Percentiles rank a stretch among this genome's conserved stretches.
phyloP scores from a whole-genome alignment of 1,139 yeast species.

The Yamadazyma atmosphaerica region DNA sequence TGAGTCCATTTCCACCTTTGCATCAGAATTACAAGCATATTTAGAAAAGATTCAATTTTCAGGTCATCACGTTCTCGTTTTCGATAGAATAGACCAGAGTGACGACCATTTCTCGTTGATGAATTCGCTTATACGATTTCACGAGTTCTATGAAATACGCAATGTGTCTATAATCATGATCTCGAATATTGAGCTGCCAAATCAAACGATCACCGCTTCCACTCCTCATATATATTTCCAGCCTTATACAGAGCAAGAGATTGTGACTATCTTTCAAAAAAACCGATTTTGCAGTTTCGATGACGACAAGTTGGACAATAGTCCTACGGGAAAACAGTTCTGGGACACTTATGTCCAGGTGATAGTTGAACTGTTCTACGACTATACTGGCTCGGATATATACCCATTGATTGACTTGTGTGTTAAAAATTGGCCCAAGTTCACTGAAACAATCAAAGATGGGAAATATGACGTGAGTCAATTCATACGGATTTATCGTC shows the following conservation, averaged over 20 bases:
- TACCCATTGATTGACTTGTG: constrained; percentile 43
- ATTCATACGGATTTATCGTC: constrained; percentile 49
- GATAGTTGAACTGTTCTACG: constrained; percentile 51
- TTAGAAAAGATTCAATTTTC: constrained; percentile 28
- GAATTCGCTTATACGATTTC: constrained; percentile 47
- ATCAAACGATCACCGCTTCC: constrained; percentile 43
- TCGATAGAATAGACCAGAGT: constrained; percentile 59
- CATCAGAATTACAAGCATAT: constrained; percentile 40
- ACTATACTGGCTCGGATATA: constrained; percentile 57
- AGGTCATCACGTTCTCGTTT: constrained; percentile 52
- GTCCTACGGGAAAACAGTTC: constrained; percentile 27
- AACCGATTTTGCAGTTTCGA: constrained; percentile 29
- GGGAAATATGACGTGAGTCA: constrained; percentile 36
- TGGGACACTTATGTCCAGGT: constrained; percentile 52
- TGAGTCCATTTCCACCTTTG: constrained; percentile 51
- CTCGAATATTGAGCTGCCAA: constrained; percentile 46
- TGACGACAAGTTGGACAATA: constrained; percentile 23
- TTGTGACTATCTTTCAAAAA: constrained; percentile 33
- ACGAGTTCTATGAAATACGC: constrained; percentile 38
- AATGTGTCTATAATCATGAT: constrained; percentile 35
- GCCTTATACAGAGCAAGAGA: constrained; percentile 45
- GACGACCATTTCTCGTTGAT: constrained; percentile 49
- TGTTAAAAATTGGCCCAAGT: constrained; percentile 50
- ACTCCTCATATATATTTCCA: constrained; percentile 53
- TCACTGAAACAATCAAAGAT: constrained; percentile 39